Evolutionary conservation across 2,329 filamentous ascomycete species (phyloP), one percentile per base, ranked within the genome.

Genomic region (Cryphonectria nitschkei): DNA sequence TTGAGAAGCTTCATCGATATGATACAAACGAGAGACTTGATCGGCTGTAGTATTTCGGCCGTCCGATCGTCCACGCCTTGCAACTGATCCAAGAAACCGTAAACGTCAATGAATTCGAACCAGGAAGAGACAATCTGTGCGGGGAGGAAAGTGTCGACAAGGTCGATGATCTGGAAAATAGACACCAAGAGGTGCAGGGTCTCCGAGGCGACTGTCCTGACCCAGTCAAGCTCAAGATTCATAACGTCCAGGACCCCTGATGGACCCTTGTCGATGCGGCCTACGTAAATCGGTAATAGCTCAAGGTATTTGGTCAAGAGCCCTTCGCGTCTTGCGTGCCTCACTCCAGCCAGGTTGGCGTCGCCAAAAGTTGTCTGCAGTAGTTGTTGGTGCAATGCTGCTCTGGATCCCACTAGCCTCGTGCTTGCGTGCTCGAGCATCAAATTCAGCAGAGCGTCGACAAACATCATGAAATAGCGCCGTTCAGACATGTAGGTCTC

Each of bases 1-100:
- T 93, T 93, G 43, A 97, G 83, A 9, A 97, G 85, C 9, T 89
- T 86, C 52, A 97, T 80, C 0, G 93, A 95, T 50, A 93, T 87
- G 14, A 92, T 85, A 34, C 90, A 89, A 5, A 90, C 86, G 43
- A 97, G 84, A 16, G 90, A 88, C 76, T 93, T 92, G 19, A 96
- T 81, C 0, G 92, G 88, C 65, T 87, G 79, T 37, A 88, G 79
- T n/a, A 93, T 79, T 69, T 87, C 86, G 0, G 80, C 78, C 52
- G 84, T 81, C 41, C 78, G 78, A 68, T 84, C 80, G 67, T 83
- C 78, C 81, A 90, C 87, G 67, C 84, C 82, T 71, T 84, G 81
- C 64, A 95, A 84, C 13, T 85, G 83, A 70, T 91, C 88, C 74
- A 98, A 87, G 77, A 97, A 97, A 66, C 81, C 83, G 76, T 88